A percentile compares a stretch with the other conserved stretches of the same genome.
Conservation (phyloP, 805 yeast genomes). For the Grigorovia humatica region DNA sequence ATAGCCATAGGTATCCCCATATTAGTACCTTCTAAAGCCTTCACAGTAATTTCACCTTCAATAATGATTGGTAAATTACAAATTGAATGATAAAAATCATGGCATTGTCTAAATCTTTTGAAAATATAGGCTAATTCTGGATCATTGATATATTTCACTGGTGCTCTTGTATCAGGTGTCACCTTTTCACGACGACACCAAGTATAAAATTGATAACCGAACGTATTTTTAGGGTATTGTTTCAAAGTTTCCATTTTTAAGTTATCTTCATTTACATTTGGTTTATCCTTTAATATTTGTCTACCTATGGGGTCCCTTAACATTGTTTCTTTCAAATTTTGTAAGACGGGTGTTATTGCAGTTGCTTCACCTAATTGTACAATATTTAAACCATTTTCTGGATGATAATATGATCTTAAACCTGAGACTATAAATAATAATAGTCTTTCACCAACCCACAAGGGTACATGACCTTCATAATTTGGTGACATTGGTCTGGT, state of each 20-base stretch:
- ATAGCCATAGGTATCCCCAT: conserved; percentile 95
- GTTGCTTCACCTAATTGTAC: conserved; percentile 87
- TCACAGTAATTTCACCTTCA: conserved; percentile 95
- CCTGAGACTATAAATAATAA: conserved; percentile 65
- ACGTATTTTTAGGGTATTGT: conserved; percentile 50
- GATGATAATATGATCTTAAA: conserved; percentile 65
- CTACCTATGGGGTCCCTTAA: conserved; percentile 68
- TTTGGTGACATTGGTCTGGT: conserved; percentile 26
- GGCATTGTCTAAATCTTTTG: conserved; percentile 92
- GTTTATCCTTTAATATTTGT: conserved; percentile 64
- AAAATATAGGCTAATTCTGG: conserved; percentile 87
- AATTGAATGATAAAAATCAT: conserved; percentile 90
- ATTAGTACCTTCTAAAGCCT: conserved; percentile 85
- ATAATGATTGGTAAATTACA: conserved; percentile 82
- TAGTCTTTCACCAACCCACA: conserved; percentile 50
- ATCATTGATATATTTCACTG: conserved; percentile 79
- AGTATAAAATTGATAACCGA: conserved; percentile 68
- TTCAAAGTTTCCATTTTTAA: conserved; percentile 54
- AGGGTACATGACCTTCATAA: conserved; percentile 74
- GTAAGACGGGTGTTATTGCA: conserved; percentile 60
- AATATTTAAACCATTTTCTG: conserved; percentile 63
- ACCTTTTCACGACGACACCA: conserved; percentile 86
- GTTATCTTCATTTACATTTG: conserved; percentile 67
- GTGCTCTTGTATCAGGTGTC: conserved; percentile 85
- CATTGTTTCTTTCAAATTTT: conserved; percentile 59